Evolutionary conservation across 164 flowering plant species (phyloP).

Genomic region (Annona squamosa): DNA sequence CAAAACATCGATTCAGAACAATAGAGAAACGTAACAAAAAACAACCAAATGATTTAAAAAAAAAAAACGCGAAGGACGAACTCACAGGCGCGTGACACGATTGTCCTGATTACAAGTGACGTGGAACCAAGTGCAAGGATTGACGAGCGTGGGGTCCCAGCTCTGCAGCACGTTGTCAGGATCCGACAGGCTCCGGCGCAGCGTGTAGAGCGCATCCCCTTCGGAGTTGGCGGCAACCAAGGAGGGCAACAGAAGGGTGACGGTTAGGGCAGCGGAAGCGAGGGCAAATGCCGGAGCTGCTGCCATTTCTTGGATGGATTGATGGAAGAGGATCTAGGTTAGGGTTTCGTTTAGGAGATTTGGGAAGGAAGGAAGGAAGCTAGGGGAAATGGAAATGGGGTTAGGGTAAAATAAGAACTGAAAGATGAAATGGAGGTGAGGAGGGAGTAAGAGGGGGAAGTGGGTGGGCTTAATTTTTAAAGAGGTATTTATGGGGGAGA

Average conservation of each 20-base stretch:
- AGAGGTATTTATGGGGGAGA: neutral
- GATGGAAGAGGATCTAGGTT: neutral
- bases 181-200: constrained; percentile 60
- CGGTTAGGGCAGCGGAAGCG: neutral
- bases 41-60: neutral
- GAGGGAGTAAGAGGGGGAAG: neutral
- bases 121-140: constrained; percentile 92
- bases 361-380: neutral
- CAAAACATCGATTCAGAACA: neutral
- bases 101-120: constrained; percentile 78
- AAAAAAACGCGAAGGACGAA: neutral
- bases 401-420: neutral
- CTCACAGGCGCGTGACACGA: constrained; percentile 76
- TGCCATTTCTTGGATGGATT: neutral
- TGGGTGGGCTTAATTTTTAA: no score
- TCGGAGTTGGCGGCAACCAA: constrained; percentile 43
- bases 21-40: neutral
- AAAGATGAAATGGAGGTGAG: neutral
- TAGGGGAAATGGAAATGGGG: neutral
- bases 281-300: neutral
- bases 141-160: constrained; percentile 89
- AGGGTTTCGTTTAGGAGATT: neutral
- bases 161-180: constrained; percentile 81
- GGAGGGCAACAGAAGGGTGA: neutral
- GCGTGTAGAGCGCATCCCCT: constrained; percentile 68